Percentiles rank a stretch among this genome's conserved stretches.
Conservation (phyloP, 345 rosid species). For the Gossypium longicalyx region DNA sequence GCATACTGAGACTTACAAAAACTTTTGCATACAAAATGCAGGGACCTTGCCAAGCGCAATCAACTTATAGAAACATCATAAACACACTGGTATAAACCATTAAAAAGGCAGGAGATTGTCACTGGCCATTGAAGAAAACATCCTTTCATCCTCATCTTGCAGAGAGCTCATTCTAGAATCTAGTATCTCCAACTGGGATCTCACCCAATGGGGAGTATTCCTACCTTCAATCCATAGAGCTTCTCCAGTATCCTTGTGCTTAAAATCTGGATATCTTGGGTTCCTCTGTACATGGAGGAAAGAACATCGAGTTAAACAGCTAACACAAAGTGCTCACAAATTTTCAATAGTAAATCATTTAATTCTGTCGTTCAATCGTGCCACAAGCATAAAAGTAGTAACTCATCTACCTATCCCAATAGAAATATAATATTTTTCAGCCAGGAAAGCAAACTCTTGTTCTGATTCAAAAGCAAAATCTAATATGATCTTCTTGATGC, state of each 20-base stretch:
- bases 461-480: neutral
- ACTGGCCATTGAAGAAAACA: slow-evolving; percentile 24
- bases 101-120: slow-evolving; percentile 33
- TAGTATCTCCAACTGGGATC: slow-evolving; percentile 44
- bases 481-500: slow-evolving; percentile 1
- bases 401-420: neutral
- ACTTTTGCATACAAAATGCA: neutral
- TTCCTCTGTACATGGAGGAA: slow-evolving; percentile 38
- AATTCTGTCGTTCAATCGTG: neutral
- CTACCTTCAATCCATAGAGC: slow-evolving; percentile 61
- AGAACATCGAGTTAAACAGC: neutral
- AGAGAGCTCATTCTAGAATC: slow-evolving; percentile 43
- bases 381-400: neutral
- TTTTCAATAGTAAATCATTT: neutral
- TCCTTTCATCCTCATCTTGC: slow-evolving; percentile 26
- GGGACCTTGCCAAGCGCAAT: neutral
- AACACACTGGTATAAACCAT: slow-evolving; percentile 1
- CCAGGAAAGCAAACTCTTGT: neutral
- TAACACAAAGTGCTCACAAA: neutral
- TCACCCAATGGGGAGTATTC: slow-evolving; percentile 58
- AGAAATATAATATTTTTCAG: neutral
- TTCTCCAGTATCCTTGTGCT: slow-evolving; percentile 75
- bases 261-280: slow-evolving; percentile 66
- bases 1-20: neutral
- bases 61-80: neutral